Evolutionary conservation across 2,329 filamentous ascomycete genomes (phyloP).

Genomic region (Aspergillus pseudonomiae): DNA sequence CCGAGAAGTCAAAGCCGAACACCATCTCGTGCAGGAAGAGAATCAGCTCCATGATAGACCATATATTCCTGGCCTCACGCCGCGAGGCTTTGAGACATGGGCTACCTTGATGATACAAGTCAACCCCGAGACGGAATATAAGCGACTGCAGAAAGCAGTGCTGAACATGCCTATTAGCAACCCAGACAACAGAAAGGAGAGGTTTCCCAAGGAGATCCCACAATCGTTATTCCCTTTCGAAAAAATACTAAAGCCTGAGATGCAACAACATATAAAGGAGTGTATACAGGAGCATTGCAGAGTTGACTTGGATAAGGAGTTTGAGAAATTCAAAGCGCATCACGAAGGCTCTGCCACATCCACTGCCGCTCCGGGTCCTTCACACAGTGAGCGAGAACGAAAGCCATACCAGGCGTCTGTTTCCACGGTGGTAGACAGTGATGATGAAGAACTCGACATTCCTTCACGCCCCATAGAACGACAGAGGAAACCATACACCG

Average conservation of each 20-base stretch:
- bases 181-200: conserved; percentile 66
- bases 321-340: conserved; percentile 34
- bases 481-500: conserved; percentile 66
- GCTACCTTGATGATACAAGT: conserved; percentile 73
- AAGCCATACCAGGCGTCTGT: conserved; percentile 42
- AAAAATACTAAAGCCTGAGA: conserved; percentile 56
- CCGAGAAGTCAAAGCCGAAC: conserved; percentile 56
- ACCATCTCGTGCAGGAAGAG: conserved; percentile 64
- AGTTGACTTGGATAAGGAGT: conserved; percentile 47
- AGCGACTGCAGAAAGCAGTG: conserved; percentile 69
- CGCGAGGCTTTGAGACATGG: conserved; percentile 71
- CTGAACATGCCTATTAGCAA: conserved; percentile 71
- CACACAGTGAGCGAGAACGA: conserved; percentile 41
- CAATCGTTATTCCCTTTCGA: conserved; percentile 67
- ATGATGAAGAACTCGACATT: conserved; percentile 44
- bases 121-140: conserved; percentile 74
- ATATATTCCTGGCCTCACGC: conserved; percentile 66
- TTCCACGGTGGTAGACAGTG: conserved; percentile 41
- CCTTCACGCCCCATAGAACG: conserved; percentile 62
- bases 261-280: conserved; percentile 63
- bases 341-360: conserved; percentile 24
- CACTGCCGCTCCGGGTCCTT: conserved; percentile 26
- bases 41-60: conserved; percentile 55
- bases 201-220: conserved; percentile 78
- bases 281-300: conserved; percentile 59